Evolutionary conservation across 345 rosid species (phyloP).

Genomic region (Rhizophora apiculata): DNA sequence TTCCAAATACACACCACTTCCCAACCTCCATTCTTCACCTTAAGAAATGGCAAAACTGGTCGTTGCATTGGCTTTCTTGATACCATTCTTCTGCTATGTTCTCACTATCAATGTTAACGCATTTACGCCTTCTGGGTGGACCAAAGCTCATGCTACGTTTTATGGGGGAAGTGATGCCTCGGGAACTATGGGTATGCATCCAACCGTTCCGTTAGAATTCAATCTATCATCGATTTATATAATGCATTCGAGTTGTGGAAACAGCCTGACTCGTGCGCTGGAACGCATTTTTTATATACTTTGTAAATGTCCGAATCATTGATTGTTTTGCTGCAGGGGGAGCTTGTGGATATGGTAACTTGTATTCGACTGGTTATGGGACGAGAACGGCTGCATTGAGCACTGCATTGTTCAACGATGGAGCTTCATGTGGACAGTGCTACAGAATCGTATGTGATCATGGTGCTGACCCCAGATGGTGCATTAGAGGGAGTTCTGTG

Average conservation of each 20-base stretch:
- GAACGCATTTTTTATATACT: too few species aligned
- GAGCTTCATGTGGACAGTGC: conserved; percentile 29
- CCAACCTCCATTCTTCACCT: not conserved
- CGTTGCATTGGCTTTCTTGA: conserved; percentile 32
- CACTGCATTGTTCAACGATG: conserved; percentile 32
- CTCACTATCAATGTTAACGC: conserved; percentile 32
- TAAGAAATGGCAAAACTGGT: conserved; percentile 36
- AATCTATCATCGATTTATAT: not conserved
- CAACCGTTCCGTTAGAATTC: too few species aligned
- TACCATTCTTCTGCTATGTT: conserved; percentile 27
- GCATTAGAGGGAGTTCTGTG: conserved; percentile 21
- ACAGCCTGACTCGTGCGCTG: too few species aligned
- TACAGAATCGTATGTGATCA: conserved; percentile 28
- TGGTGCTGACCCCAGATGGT: conserved; percentile 24
- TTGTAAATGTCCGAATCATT: not conserved
- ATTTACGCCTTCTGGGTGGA: conserved; percentile 44
- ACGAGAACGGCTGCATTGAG: conserved; percentile 30
- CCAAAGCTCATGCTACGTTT: conserved; percentile 24
- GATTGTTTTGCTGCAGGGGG: conserved; percentile 18
- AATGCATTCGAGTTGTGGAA: too few species aligned
- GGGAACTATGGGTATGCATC: conserved; percentile 22
- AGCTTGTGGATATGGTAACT: conserved; percentile 33
- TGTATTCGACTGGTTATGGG: conserved; percentile 32
- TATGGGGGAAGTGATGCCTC: conserved; percentile 26
- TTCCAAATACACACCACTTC: conserved; percentile 8